Base-by-base conservation (phyloP, 2,329 filamentous ascomycete genomes). In the Penicillium sp. region DNA sequence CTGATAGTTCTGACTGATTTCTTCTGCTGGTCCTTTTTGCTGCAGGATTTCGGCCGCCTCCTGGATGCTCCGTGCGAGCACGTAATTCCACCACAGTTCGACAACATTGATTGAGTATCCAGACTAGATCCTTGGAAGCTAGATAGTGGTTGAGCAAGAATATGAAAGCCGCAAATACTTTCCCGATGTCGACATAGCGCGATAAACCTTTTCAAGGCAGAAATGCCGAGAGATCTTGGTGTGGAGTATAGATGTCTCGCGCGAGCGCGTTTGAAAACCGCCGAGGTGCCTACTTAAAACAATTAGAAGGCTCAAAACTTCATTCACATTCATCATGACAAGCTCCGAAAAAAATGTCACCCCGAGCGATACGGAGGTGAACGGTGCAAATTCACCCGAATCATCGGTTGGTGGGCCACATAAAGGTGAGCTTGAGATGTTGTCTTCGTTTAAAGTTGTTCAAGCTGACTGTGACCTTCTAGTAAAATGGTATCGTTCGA, bases 401-500 rank as follows among this genome's bases (percentile, higher is more conserved):
- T n/a, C 46, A 23, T 53, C 40, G 4, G 4, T 26, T 30, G 39
- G 47, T 45, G 36, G 38, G 16, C 45, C 49, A 18, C 47, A 39
- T 8, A 47, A 50, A 55, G 58, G 61, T 64, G 53, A 60, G 49
- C 32, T 14, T 48, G 14, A 16, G 16, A 43, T 23, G 23, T 27
- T 14, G 3, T 10, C n/a, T 0, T 10, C 7, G 10, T n/a, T 14
- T 10, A n/a, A 29, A 16, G 18, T 5, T 11, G 27, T 26, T 9
- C 16, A 19, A 36, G 4, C 39, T 54, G n/a, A 53, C 16, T 19
- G 36, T n/a, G 14, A 7, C 16, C 18, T 23, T 13, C 13, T 29
- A 84, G 82, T 83, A 18, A 84, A 80, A 78, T 89, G 87, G 87
- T 82, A 89, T 65, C 83, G 85, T 26, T 87, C 85, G 1, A 88